A percentile compares a stretch with the other conserved stretches of the same genome.
Conservation (phyloP, 768 basidiomycete species). For the Coprinopsis marcescibilis region DNA sequence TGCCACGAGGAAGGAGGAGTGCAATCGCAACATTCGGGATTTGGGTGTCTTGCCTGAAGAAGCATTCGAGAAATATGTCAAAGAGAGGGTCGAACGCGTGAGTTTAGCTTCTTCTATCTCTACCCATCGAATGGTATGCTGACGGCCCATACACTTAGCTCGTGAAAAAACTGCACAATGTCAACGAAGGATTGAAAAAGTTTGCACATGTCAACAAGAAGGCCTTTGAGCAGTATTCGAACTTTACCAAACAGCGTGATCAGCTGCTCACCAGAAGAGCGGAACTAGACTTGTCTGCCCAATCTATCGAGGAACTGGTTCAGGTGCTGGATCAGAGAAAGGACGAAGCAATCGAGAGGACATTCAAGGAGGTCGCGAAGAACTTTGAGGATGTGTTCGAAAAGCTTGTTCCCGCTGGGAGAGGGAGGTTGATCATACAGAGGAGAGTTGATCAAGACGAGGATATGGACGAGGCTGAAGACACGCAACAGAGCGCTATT, state of each 20-base stretch:
- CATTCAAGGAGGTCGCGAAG: slow-evolving; percentile 95
- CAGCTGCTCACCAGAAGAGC: slow-evolving; percentile 80
- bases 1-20: slow-evolving; percentile 81
- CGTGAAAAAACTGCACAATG: slow-evolving; percentile 85
- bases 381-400: slow-evolving; percentile 98
- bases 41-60: slow-evolving; percentile 96
- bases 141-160: slow-evolving; percentile 49
- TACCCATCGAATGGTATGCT: not conserved
- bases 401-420: slow-evolving; percentile 89
- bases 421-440: slow-evolving; percentile 89
- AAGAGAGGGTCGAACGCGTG: slow-evolving; percentile 83
- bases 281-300: slow-evolving; percentile 85
- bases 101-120: slow-evolving; percentile 22
- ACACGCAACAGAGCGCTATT: slow-evolving; percentile 67
- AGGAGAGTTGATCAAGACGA: slow-evolving; percentile 86
- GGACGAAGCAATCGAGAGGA: slow-evolving; percentile 97
- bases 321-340: slow-evolving; percentile 93
- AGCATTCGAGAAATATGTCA: slow-evolving; percentile 92
- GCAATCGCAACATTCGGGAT: slow-evolving; percentile 92
- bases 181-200: slow-evolving; percentile 92
- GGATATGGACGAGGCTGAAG: slow-evolving; percentile 69
- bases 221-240: slow-evolving; percentile 96
- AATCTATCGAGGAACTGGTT: slow-evolving; percentile 89
- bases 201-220: slow-evolving; percentile 99
- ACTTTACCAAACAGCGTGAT: slow-evolving; percentile 96